Evolutionary conservation across 768 basidiomycete species (phyloP).

Genomic region (Clitopilus passeckerianus): DNA sequence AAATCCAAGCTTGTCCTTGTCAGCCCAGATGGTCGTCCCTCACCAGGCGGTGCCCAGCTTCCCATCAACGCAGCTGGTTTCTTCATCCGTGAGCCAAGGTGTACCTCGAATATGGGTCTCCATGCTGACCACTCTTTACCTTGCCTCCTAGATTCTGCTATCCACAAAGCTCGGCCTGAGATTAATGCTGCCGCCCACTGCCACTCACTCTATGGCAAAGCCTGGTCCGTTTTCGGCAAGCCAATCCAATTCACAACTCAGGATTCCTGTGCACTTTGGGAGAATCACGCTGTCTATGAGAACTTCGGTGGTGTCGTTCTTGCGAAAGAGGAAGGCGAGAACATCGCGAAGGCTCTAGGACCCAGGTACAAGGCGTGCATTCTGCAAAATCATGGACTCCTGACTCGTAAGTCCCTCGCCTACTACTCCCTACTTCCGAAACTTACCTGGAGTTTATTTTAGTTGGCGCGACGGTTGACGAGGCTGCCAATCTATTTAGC

Average conservation of each 20-base stretch:
- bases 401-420: slow-evolving; percentile 13
- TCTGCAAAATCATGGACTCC: slow-evolving; percentile 38
- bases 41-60: slow-evolving; percentile 21
- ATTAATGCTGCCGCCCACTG: slow-evolving; percentile 42
- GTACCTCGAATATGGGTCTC: background rate
- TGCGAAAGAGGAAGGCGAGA: slow-evolving; percentile 34
- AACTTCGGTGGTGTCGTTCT: slow-evolving; percentile 47
- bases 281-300: slow-evolving; percentile 37
- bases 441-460: slow-evolving; percentile 4
- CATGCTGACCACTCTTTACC: background rate
- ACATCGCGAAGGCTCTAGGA: slow-evolving; percentile 39
- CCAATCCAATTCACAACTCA: slow-evolving; percentile 38
- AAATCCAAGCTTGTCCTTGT: slow-evolving; percentile 23
- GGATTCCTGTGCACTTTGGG: slow-evolving; percentile 38
- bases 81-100: slow-evolving; percentile 14
- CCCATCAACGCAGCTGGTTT: slow-evolving; percentile 22
- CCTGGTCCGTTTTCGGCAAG: slow-evolving; percentile 40
- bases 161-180: slow-evolving; percentile 44
- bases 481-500: slow-evolving; percentile 35
- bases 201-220: slow-evolving; percentile 43
- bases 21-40: slow-evolving; percentile 17
- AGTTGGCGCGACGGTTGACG: slow-evolving; percentile 36
- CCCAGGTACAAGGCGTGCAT: slow-evolving; percentile 35
- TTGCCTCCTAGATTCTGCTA: slow-evolving; percentile 23
- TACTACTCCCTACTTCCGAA: background rate